phyloP scores from a whole-genome alignment of 805 yeast genomes.

The Metschnikowia continentalis region DNA sequence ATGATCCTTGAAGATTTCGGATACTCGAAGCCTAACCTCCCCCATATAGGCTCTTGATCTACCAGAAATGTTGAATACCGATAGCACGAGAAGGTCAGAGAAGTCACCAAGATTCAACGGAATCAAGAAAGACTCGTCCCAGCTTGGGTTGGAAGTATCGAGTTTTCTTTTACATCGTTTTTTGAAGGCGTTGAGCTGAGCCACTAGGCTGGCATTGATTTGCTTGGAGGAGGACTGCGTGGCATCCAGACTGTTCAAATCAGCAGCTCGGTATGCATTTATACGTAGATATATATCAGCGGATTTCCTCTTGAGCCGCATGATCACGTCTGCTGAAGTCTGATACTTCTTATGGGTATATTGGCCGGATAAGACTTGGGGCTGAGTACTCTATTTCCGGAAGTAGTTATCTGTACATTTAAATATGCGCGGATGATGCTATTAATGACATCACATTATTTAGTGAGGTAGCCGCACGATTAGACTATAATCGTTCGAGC shows the following conservation, averaged over 20 bases:
- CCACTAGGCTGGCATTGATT: conserved; percentile 37
- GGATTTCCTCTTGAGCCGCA: conserved; percentile 11
- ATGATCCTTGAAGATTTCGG: conserved; percentile 24
- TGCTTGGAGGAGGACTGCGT: conserved; percentile 14
- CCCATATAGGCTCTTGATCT: conserved; percentile 38
- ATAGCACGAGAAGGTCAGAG: conserved; percentile 27
- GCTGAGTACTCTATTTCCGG: background rate
- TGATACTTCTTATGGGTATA: background rate
- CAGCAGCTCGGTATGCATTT: conserved; percentile 39
- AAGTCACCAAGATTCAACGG: conserved; percentile 29
- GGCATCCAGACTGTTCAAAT: conserved; percentile 23
- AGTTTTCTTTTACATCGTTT: conserved; percentile 29
- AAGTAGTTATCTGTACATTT: background rate
- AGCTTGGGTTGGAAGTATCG: conserved; percentile 35
- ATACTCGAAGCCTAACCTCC: conserved; percentile 30
- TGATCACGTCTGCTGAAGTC: background rate
- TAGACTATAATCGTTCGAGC: background rate
- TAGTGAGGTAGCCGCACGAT: background rate
- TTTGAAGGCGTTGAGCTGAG: conserved; percentile 26
- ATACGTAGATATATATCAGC: conserved; percentile 26
- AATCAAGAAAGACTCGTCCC: conserved; percentile 33
- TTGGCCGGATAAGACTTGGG: background rate
- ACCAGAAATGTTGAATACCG: conserved; percentile 40
- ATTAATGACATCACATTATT: background rate
- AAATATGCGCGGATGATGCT: background rate